Conservation (phyloP, 1,284 basidiomycete species). For the Mycosarcoma mackinlayi region DNA sequence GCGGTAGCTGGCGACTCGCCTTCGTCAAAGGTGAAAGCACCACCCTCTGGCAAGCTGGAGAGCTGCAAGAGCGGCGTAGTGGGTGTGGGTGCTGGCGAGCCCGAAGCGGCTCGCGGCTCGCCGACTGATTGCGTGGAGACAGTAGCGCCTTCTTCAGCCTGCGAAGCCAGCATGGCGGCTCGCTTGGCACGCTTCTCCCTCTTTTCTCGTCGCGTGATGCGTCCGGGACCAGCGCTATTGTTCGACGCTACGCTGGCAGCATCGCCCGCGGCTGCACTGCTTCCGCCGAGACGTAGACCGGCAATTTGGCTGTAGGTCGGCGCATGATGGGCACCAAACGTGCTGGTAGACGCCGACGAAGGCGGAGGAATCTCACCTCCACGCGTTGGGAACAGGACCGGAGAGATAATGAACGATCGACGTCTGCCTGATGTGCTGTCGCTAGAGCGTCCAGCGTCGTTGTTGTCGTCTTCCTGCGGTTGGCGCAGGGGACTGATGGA, state of each 20-base stretch:
- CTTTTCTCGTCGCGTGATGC: constrained; percentile 60
- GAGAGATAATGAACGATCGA: constrained; percentile 57
- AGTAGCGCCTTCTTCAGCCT: constrained; percentile 19
- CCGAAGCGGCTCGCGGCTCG: constrained; percentile 18
- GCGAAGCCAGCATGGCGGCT: constrained; percentile 35
- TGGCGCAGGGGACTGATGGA: constrained; percentile 43
- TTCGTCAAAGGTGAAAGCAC: constrained; percentile 17
- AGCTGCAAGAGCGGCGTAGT: constrained; percentile 35
- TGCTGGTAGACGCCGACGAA: constrained; percentile 31
- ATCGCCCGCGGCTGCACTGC: constrained; percentile 21
- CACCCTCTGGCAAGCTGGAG: constrained; percentile 24
- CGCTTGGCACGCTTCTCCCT: constrained; percentile 52
- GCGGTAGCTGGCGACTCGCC: constrained; percentile 55
- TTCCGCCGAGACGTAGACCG: constrained; percentile 26
- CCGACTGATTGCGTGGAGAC: constrained; percentile 14
- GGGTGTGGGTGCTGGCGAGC: constrained; percentile 33
- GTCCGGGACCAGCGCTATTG: constrained; percentile 46
- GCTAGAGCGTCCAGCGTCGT: constrained; percentile 15
- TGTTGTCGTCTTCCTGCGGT: constrained; percentile 24
- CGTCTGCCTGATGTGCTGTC: constrained; percentile 29
- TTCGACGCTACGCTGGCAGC: constrained; percentile 38
- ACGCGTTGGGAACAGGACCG: constrained; percentile 56
- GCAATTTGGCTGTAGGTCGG: constrained; percentile 40
- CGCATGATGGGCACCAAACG: constrained; percentile 8
- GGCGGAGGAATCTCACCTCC: constrained; percentile 46